Evolutionary conservation across 345 rosid genomes (phyloP).

Genomic region (Sisymbrium altissimum): DNA sequence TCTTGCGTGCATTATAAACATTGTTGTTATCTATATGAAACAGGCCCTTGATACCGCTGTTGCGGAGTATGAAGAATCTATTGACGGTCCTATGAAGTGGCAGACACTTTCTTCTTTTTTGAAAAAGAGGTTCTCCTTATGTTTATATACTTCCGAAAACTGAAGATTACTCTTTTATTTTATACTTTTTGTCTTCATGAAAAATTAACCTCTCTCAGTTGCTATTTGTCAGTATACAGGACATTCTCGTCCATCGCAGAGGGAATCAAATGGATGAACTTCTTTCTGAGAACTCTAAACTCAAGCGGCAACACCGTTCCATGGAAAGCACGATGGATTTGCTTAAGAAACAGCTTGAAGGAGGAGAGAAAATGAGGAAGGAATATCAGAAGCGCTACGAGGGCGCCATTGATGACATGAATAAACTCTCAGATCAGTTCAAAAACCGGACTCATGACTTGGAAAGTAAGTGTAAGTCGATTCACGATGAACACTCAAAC

Average conservation of each 20-base stretch:
- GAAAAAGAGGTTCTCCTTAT: constrained; percentile 34
- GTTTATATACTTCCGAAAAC: not conserved
- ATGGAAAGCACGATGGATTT: constrained; percentile 36
- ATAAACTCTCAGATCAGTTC: constrained; percentile 43
- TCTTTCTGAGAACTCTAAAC: constrained; percentile 44
- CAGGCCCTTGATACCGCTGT: constrained; percentile 48
- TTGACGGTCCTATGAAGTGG: constrained; percentile 50
- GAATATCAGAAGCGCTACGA: constrained; percentile 41
- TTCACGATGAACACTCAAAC: constrained; percentile 40
- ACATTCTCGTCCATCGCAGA: constrained; percentile 34
- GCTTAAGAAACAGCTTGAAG: constrained; percentile 46
- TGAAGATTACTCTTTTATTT: not conserved
- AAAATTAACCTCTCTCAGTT: not conserved
- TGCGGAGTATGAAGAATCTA: constrained; percentile 41
- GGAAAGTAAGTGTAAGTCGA: constrained; percentile 34
- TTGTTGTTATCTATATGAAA: constrained; percentile 14
- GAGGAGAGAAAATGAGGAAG: constrained; percentile 39
- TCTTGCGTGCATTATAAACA: constrained; percentile 3
- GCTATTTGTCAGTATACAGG: constrained; percentile 36
- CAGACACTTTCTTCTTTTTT: constrained; percentile 42
- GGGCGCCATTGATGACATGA: constrained; percentile 43
- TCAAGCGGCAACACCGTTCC: constrained; percentile 34
- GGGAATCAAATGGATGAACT: constrained; percentile 42
- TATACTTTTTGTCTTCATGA: constrained; percentile 7
- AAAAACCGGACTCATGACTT: constrained; percentile 36